phyloP scores from a whole-genome alignment of 2,329 filamentous ascomycete genomes.

The Eutypella sp. region DNA sequence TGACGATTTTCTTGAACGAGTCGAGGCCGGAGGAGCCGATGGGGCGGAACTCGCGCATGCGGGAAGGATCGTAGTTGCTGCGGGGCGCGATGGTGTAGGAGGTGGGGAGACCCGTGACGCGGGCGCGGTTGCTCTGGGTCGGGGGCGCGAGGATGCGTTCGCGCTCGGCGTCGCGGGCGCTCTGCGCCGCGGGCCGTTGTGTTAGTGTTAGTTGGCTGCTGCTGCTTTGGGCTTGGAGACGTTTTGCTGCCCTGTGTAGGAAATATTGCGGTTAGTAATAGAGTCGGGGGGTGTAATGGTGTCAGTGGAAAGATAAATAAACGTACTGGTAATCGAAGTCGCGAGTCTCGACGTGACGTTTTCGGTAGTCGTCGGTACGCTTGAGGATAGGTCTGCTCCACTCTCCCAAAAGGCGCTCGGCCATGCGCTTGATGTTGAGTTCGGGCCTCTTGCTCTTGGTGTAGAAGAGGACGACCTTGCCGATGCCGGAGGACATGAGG shows the following conservation, averaged over 20 bases:
- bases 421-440: constrained; percentile 83
- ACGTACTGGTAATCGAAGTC: constrained; percentile 61
- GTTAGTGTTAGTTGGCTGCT: constrained; percentile 29
- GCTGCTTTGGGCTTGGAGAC: constrained; percentile 38
- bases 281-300: neutral
- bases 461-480: constrained; percentile 95
- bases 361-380: constrained; percentile 90
- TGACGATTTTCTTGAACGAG: constrained; percentile 61
- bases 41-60: constrained; percentile 50
- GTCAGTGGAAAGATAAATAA: neutral
- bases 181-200: constrained; percentile 22
- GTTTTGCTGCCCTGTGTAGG: constrained; percentile 45
- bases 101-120: constrained; percentile 47
- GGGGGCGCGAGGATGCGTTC: constrained; percentile 55
- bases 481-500: constrained; percentile 85
- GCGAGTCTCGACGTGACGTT: constrained; percentile 62
- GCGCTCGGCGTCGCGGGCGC: constrained; percentile 43
- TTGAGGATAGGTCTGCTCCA: constrained; percentile 95
- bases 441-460: constrained; percentile 91
- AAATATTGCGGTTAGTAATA: constrained; percentile 9
- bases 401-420: constrained; percentile 85
- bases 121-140: constrained; percentile 50
- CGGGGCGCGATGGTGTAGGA: constrained; percentile 57
- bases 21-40: constrained; percentile 60
- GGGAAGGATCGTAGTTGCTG: constrained; percentile 55